phyloP scores from a whole-genome alignment of 148 eudicot genomes.

The Bassia scoparia region DNA sequence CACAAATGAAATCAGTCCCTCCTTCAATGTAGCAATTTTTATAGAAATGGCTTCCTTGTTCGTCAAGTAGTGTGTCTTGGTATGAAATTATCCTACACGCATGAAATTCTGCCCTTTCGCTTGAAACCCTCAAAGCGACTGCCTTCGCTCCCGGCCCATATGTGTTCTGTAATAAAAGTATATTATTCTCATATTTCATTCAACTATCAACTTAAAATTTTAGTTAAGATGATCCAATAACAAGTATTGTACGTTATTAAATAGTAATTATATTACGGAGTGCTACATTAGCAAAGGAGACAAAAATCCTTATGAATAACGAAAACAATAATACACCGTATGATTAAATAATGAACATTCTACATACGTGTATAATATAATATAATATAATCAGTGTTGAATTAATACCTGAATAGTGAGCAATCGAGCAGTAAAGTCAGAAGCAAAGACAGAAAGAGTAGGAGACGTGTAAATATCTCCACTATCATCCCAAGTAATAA shows the following conservation, averaged over 20 bases:
- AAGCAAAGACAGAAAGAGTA: constrained; percentile 48
- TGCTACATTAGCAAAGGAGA: too few relatives aligned
- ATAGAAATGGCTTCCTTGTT: constrained; percentile 56
- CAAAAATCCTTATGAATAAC: too few relatives aligned
- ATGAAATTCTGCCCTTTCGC: constrained; percentile 53
- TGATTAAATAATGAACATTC: too few relatives aligned
- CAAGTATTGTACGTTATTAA: too few relatives aligned
- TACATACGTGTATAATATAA: too few relatives aligned
- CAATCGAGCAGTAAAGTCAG: constrained; percentile 41
- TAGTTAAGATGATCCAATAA: neutral
- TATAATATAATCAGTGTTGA: too few relatives aligned
- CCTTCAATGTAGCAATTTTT: constrained; percentile 77
- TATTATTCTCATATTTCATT: neutral
- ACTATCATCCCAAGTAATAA: constrained; percentile 38
- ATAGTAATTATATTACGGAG: too few relatives aligned
- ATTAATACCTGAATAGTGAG: constrained; percentile 39
- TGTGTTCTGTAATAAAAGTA: constrained; percentile 37
- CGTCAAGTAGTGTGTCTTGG: constrained; percentile 67
- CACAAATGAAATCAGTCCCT: constrained; percentile 65
- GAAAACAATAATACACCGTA: too few relatives aligned
- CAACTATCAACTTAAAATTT: too few relatives aligned
- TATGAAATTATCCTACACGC: constrained; percentile 50
- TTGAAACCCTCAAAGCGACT: constrained; percentile 61
- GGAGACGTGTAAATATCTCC: constrained; percentile 44
- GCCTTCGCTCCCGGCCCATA: constrained; percentile 44